Percentiles rank a stretch among this genome's conserved stretches.
Evolutionary conservation across 2,329 filamentous ascomycete genomes (phyloP).

Genomic region (Waltergamsia citrina): DNA sequence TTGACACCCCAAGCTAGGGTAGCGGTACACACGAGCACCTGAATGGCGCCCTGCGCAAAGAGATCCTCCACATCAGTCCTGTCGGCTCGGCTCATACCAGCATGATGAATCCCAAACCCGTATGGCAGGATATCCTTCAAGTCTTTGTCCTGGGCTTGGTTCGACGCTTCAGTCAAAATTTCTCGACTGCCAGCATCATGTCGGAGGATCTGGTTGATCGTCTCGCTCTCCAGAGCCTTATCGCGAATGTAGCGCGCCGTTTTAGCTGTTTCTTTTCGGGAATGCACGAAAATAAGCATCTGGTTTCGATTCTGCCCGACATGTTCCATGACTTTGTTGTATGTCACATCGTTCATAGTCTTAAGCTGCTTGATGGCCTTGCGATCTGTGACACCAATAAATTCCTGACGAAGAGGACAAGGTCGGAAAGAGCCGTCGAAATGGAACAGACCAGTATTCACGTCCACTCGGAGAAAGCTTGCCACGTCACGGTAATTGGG

Average conservation of each 20-base stretch:
- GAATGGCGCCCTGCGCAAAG: conserved; percentile 82
- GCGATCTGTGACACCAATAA: conserved; percentile 93
- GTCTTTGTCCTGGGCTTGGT: conserved; percentile 73
- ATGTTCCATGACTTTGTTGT: conserved; percentile 94
- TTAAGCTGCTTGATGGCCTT: conserved; percentile 98
- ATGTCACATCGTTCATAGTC: conserved; percentile 98
- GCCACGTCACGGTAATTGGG: conserved; percentile 96
- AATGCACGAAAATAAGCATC: conserved; percentile 99
- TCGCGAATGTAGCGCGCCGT: conserved; percentile 94
- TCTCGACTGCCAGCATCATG: conserved; percentile 88
- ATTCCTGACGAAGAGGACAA: conserved; percentile 92
- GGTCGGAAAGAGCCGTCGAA: conserved; percentile 92
- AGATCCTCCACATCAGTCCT: conserved; percentile 91
- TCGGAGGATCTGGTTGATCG: conserved; percentile 89
- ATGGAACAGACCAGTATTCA: conserved; percentile 80
- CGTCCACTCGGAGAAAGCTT: conserved; percentile 86
- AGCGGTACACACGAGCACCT: conserved; percentile 93
- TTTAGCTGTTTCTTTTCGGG: conserved; percentile 95
- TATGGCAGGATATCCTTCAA: conserved; percentile 93
- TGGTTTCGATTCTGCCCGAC: conserved; percentile 89
- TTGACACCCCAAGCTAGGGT: conserved; percentile 99
- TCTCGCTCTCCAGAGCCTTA: conserved; percentile 94
- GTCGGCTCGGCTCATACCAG: conserved; percentile 93
- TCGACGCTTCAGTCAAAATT: conserved; percentile 76
- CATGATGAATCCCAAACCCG: conserved; percentile 96